A percentile compares a stretch with the other conserved stretches of the same genome.
Evolutionary conservation across 768 basidiomycete genomes (phyloP).

Genomic region (Trametopsis cervina): DNA sequence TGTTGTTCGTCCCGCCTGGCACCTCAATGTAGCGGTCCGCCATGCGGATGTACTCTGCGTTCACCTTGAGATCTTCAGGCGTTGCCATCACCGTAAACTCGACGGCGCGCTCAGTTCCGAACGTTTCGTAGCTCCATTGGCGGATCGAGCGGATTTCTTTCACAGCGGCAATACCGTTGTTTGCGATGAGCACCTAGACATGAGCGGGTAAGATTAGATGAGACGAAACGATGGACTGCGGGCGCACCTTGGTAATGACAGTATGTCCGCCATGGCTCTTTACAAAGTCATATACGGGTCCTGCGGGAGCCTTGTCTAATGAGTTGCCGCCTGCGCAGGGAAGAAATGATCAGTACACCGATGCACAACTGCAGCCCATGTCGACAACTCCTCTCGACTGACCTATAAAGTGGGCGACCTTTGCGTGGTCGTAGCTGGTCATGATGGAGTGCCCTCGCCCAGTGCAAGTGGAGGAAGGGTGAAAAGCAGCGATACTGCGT

Average conservation of each 20-base stretch:
- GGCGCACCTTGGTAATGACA: slow-evolving; percentile 88
- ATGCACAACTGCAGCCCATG: too few species aligned
- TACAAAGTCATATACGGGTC: slow-evolving; percentile 86
- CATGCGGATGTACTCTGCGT: slow-evolving; percentile 99
- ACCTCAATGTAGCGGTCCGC: slow-evolving; percentile 99
- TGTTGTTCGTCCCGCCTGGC: slow-evolving; percentile 96
- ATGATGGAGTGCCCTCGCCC: slow-evolving; percentile 15
- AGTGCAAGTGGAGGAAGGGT: slow-evolving; percentile 2
- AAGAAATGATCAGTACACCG: slow-evolving; percentile 6
- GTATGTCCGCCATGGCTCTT: slow-evolving; percentile 90
- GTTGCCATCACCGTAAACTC: slow-evolving; percentile 99
- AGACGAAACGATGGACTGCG: slow-evolving; percentile 1
- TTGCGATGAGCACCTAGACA: slow-evolving; percentile 89
- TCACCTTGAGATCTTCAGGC: slow-evolving; percentile 96
- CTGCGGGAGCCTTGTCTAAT: slow-evolving; percentile 73
- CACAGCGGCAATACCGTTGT: slow-evolving; percentile 98
- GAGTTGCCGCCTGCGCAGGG: slow-evolving; percentile 76
- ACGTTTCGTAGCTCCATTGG: slow-evolving; percentile 99
- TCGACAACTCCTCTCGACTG: too few species aligned
- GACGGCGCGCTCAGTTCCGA: slow-evolving; percentile 91
- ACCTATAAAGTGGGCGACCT: slow-evolving; percentile 63
- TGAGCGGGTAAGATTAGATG: too few species aligned
- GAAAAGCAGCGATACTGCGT: neutral
- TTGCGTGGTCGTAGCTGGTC: slow-evolving; percentile 45
- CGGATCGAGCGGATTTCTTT: slow-evolving; percentile 98